Conservation (phyloP, 83 land plant genomes). For the Thuja plicata region DNA sequence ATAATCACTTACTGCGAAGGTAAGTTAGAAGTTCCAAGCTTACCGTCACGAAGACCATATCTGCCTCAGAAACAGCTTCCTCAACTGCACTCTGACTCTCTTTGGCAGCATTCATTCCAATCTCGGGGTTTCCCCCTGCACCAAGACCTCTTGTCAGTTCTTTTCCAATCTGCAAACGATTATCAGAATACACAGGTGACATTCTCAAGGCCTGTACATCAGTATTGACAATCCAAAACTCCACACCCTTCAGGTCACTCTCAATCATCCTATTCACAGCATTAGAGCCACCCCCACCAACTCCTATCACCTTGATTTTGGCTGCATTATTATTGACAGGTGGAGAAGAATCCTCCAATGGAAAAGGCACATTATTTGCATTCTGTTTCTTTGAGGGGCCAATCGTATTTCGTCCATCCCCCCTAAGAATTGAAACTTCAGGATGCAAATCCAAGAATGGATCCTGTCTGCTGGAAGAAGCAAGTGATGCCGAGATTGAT, state of each 20-base stretch:
- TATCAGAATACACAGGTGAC: constrained; percentile 80
- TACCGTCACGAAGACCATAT: constrained; percentile 99
- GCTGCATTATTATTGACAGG: constrained; percentile 63
- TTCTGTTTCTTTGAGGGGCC: constrained; percentile 37
- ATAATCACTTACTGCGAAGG: background rate
- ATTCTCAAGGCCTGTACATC: constrained; percentile 94
- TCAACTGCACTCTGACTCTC: constrained; percentile 85
- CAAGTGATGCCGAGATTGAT: background rate
- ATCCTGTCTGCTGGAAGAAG: constrained; percentile 16
- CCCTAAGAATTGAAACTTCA: constrained; percentile 60
- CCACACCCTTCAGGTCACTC: constrained; percentile 92
- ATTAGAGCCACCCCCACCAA: constrained; percentile 98
- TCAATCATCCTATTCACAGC: constrained; percentile 97
- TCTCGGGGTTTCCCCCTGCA: constrained; percentile 97
- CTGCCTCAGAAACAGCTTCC: constrained; percentile 84
- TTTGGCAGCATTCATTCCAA: constrained; percentile 94
- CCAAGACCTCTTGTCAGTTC: constrained; percentile 95
- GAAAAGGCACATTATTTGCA: constrained; percentile 16
- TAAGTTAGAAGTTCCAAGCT: constrained; percentile 4
- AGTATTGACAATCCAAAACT: constrained; percentile 97
- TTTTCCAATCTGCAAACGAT: constrained; percentile 87
- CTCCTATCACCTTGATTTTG: constrained; percentile 95
- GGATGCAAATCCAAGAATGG: constrained; percentile 47
- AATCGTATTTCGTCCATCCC: constrained; percentile 36
- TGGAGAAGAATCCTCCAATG: constrained; percentile 26